Evolutionary conservation across 805 yeast genomes (phyloP).

Genomic region (Metschnikowia picachoensis): DNA sequence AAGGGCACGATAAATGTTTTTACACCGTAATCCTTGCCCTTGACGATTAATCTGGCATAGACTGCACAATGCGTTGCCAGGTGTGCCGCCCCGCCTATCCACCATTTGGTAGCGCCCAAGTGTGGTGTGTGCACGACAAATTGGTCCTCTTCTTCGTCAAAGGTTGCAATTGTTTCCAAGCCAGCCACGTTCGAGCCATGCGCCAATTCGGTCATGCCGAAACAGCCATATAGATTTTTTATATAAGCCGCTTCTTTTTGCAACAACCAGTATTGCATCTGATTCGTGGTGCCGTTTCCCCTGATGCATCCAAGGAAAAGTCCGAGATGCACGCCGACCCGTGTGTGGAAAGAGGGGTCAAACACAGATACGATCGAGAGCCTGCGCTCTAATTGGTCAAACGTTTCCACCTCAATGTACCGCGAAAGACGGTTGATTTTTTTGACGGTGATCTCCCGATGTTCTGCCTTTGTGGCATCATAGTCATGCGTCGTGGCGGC

Average conservation of each 20-base stretch:
- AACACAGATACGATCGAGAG: slow-evolving; percentile 55
- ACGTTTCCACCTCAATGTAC: slow-evolving; percentile 51
- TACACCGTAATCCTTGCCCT: slow-evolving; percentile 86
- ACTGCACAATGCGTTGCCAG: slow-evolving; percentile 85
- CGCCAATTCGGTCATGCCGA: slow-evolving; percentile 63
- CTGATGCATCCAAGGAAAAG: slow-evolving; percentile 75
- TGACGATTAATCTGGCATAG: slow-evolving; percentile 77
- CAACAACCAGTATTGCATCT: slow-evolving; percentile 77
- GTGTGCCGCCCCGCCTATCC: slow-evolving; percentile 98
- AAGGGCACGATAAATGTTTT: slow-evolving; percentile 89
- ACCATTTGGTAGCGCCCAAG: slow-evolving; percentile 93
- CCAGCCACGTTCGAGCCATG: slow-evolving; percentile 85
- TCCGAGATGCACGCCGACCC: slow-evolving; percentile 86
- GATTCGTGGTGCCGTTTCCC: slow-evolving; percentile 86
- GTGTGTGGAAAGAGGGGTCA: slow-evolving; percentile 78
- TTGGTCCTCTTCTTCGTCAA: slow-evolving; percentile 58
- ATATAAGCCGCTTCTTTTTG: slow-evolving; percentile 59
- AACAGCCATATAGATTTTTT: slow-evolving; percentile 59
- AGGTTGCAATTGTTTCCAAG: slow-evolving; percentile 87
- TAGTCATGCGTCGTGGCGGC: slow-evolving; percentile 52
- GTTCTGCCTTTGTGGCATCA: slow-evolving; percentile 52
- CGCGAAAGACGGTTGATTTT: slow-evolving; percentile 60
- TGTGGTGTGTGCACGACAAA: slow-evolving; percentile 84
- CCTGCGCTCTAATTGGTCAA: slow-evolving; percentile 52
- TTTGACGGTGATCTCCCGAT: slow-evolving; percentile 55